phyloP scores from a whole-genome alignment of 208 protist species.

The Trypanosoma melophagium region DNA sequence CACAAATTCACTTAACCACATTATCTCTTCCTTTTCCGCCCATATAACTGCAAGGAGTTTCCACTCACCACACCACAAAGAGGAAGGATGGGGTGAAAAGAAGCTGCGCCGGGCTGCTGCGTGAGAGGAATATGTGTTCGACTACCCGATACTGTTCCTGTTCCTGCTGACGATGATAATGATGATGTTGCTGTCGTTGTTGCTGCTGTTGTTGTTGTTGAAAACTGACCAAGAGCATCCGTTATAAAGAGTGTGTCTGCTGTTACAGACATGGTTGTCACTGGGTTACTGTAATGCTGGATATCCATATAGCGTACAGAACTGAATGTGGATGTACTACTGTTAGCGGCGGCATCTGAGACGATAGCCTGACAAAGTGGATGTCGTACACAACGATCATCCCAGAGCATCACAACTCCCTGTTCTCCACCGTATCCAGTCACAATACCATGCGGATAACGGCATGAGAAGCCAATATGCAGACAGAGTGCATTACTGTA shows the following conservation, averaged over 20 bases:
- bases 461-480: conserved; percentile 52
- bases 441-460: conserved; percentile 60
- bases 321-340: conserved; percentile 7
- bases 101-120: conserved; percentile 21
- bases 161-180: background rate
- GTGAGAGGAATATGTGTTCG: conserved; percentile 12
- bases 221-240: conserved; percentile 1
- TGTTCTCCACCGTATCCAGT: conserved; percentile 56
- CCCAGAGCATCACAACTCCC: conserved; percentile 49
- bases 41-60: conserved; percentile 20
- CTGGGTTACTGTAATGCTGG: conserved; percentile 41
- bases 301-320: conserved; percentile 43
- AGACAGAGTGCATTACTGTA: conserved; percentile 22
- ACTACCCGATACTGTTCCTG: background rate
- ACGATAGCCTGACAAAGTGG: conserved; percentile 25
- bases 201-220: background rate
- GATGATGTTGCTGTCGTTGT: background rate
- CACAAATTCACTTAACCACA: no score
- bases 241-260: conserved; percentile 35
- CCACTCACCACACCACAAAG: conserved; percentile 27
- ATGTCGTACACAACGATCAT: conserved; percentile 34
- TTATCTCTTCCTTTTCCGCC: conserved; percentile 3
- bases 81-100: conserved; percentile 30
- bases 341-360: background rate
- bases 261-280: conserved; percentile 57